Evolutionary conservation across 257 asterid genomes (phyloP).

Genomic region (Solanum bulbocastanum): DNA sequence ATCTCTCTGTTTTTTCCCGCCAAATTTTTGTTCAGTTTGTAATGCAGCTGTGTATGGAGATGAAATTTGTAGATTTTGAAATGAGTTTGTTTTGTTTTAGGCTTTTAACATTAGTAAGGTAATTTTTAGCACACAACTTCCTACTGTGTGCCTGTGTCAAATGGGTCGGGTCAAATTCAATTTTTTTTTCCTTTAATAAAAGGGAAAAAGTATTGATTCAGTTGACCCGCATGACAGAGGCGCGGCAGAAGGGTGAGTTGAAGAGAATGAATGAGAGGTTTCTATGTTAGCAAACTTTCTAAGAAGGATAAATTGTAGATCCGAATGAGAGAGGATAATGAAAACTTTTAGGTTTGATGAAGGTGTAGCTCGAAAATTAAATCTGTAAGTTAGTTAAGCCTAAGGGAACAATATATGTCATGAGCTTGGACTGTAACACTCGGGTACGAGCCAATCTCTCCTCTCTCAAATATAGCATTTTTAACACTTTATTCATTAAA

Average conservation of each 20-base stretch:
- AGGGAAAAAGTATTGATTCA: neutral
- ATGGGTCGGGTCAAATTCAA: neutral
- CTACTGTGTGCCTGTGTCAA: neutral
- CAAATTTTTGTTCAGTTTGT: neutral
- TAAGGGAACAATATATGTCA: neutral
- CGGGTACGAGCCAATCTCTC: neutral
- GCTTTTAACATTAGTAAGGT: neutral
- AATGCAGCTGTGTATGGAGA: neutral
- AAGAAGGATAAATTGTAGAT: neutral
- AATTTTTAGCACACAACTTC: neutral
- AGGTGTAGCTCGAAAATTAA: neutral
- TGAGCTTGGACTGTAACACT: neutral
- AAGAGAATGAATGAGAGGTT: neutral
- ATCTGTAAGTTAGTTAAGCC: neutral
- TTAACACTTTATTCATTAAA: neutral
- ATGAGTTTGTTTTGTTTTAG: neutral
- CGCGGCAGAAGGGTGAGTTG: neutral
- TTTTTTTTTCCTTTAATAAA: rapidly evolving
- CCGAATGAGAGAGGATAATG: neutral
- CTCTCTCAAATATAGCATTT: neutral
- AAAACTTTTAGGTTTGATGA: neutral
- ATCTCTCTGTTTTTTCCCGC: neutral
- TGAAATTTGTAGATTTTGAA: neutral
- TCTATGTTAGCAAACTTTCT: neutral
- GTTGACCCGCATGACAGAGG: neutral